Evolutionary conservation across 176 grass and related monocot species (phyloP), one percentile per base, ranked within the genome.

Genomic region (Triticum dicoccoides): DNA sequence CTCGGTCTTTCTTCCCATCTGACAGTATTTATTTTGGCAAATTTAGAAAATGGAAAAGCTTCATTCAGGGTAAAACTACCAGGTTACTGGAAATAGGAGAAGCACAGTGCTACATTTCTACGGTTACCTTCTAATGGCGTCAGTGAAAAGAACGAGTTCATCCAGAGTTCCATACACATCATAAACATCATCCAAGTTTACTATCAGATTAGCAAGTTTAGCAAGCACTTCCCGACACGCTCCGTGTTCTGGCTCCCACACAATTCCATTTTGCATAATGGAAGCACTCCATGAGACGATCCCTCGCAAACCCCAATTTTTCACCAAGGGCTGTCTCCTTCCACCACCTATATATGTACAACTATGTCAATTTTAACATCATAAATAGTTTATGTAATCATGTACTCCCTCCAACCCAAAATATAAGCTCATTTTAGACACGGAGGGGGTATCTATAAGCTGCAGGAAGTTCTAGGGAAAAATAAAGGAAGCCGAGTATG

Each of bases 281-380:
- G 80, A 84, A 94, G 80, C 86, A 87, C n/a, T 91, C 92, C 21
- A 94, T 25, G 39, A 94, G 66, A 33, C 89, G 75, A 18, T 94
- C 89, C 41, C 89, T 87, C 7, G 87, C 67, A 39, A 94, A 94
- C 8, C 79, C 10, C 8, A 89, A 23, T 25, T 82, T 84, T 20
- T 82, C 73, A 37, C 49, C 69, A n/a, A 94, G 83, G 9, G 33
- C 81, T 12, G 34, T 33, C 5, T 89, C 65, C 54, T 34, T 86
- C 93, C 90, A 95, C 93, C 93, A 95, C 1, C 93, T 95, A 54
- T 3, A 58, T 35, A 20, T 39, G 34, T 35, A 35, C 33, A 39
- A 71, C 3, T 44, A 39, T n/a, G 9, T 35, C 34, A 37, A 21
- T 9, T 69, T 35, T 32, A 18, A 18, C 6, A 64, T 64, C 24